Percentiles rank a stretch among this genome's conserved stretches.
Evolutionary conservation across 129 eudicot species (phyloP).

Genomic region (Deinandra increscens): DNA sequence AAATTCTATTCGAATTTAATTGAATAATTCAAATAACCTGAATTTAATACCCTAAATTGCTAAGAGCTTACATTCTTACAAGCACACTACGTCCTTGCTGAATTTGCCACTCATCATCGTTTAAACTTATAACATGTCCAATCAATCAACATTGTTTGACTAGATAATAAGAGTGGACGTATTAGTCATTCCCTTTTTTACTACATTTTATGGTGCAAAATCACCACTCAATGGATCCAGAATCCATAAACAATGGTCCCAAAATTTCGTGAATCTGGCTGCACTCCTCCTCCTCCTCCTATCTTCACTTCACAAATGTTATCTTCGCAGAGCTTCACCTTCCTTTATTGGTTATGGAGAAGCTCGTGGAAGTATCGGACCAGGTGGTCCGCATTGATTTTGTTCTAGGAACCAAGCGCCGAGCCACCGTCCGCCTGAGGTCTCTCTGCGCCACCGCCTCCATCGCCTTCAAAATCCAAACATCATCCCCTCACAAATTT

Average conservation of each 20-base stretch:
- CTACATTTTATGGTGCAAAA: not conserved
- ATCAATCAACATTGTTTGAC: too few species aligned
- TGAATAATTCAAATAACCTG: too few species aligned
- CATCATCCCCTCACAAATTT: slow-evolving; percentile 72
- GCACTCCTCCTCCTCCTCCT: slow-evolving; percentile 4
- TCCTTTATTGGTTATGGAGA: slow-evolving; percentile 40
- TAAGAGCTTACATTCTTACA: too few species aligned
- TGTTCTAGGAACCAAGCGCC: slow-evolving; percentile 51
- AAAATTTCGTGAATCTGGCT: slow-evolving; percentile 9
- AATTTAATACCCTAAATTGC: too few species aligned
- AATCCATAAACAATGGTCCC: slow-evolving; percentile 27
- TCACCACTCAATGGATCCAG: slow-evolving; percentile 2
- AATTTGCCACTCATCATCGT: too few species aligned
- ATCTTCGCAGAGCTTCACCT: slow-evolving; percentile 5
- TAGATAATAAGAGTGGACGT: too few species aligned
- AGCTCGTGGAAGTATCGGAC: slow-evolving; percentile 50
- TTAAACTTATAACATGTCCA: too few species aligned
- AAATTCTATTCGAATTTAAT: too few species aligned
- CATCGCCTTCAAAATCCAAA: slow-evolving; percentile 64
- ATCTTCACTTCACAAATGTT: too few species aligned
- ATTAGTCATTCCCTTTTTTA: too few species aligned
- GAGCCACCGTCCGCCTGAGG: slow-evolving; percentile 53
- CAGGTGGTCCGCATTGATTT: slow-evolving; percentile 58
- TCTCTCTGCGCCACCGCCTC: slow-evolving; percentile 46
- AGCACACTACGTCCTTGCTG: too few species aligned